Base-by-base conservation (phyloP, 1,284 basidiomycete genomes). In the Puccinia polysora region DNA sequence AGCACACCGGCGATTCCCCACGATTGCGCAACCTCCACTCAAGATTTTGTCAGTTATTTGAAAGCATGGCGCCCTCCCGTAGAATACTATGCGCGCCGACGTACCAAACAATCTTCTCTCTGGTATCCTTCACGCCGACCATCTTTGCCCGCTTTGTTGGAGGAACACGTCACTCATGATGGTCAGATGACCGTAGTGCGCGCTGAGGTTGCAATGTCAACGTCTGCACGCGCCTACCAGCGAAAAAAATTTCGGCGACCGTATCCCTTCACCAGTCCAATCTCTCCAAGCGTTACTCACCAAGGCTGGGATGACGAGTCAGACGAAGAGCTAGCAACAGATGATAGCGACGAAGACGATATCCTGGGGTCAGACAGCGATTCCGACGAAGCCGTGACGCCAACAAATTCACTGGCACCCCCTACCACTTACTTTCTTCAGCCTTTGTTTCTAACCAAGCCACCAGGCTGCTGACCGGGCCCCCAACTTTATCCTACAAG, bases 61-160 rank as follows among this genome's bases (percentile, higher is more conserved):
- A 67, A 67, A 56, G 32, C 50, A 38, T 67, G 65, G 65, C 65
- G 52, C 18, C 65, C 65, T 28, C 65, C 65, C 30, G 20, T 67
- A 14, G 65, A 53, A 67, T 67, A 67, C 34, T 67, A 67, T 12
- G 65, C 65, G 23, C 65, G 65, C 5, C 65, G 65, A 25, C 52
- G 65, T 8, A 38, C 53, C 32, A 49, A 67, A 25, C 49, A 32
- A 47, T n/a, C 53, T 2, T 65, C 62, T 30, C 34, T 65, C 7
- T 49, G 45, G 8, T 50, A 65, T 67, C 65, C 65, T 1, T 67
- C 65, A 15, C 65, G 65, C 25, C n/a, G 49, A 14, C 65, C 52
- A 38, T 43, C 65, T 25, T 40, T 67, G 4, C 65, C 65, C 2
- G 53, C 50, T 28, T 38, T 67, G 10, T 28, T 67, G 18, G 65